phyloP scores from a whole-genome alignment of 371 early-diverging fungal species.

The Ordospora colligata region DNA sequence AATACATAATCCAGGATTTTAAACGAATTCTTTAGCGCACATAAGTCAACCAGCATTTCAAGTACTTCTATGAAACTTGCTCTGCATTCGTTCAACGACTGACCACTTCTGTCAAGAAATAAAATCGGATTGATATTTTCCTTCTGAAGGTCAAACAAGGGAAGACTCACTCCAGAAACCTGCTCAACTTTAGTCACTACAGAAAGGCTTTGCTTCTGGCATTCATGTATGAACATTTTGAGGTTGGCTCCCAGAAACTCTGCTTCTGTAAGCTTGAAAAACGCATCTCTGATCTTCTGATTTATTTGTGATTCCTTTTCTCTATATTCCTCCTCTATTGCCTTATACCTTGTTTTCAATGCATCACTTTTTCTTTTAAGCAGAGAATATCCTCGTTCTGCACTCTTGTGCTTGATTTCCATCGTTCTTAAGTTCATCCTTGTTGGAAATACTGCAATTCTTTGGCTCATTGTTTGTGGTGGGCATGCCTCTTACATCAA shows the following conservation, averaged over 20 bases:
- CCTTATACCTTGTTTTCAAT: conserved; percentile 79
- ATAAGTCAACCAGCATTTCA: conserved; percentile 80
- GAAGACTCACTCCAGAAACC: conserved; percentile 49
- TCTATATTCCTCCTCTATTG: conserved; percentile 81
- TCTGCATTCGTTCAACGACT: conserved; percentile 79
- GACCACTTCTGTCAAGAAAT: conserved; percentile 91
- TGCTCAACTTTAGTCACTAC: conserved; percentile 27
- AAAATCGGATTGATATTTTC: conserved; percentile 60
- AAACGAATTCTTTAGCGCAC: conserved; percentile 76
- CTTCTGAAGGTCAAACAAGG: conserved; percentile 33
- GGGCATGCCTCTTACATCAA: not conserved
- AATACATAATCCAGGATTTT: conserved; percentile 92
- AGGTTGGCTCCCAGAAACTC: conserved; percentile 91
- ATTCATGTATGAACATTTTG: conserved; percentile 39
- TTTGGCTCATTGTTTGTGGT: conserved; percentile 33
- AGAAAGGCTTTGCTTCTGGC: conserved; percentile 38
- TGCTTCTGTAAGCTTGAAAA: conserved; percentile 89
- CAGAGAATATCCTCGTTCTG: conserved; percentile 90
- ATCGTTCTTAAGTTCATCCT: conserved; percentile 77
- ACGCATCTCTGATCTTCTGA: conserved; percentile 85
- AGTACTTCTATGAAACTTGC: conserved; percentile 82
- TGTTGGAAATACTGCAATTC: conserved; percentile 60
- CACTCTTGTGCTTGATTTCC: conserved; percentile 86
- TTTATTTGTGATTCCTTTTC: conserved; percentile 74
- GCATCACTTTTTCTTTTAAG: conserved; percentile 71